Conservation (phyloP, 139 green algal genomes). For the Micromonas pusilla region DNA sequence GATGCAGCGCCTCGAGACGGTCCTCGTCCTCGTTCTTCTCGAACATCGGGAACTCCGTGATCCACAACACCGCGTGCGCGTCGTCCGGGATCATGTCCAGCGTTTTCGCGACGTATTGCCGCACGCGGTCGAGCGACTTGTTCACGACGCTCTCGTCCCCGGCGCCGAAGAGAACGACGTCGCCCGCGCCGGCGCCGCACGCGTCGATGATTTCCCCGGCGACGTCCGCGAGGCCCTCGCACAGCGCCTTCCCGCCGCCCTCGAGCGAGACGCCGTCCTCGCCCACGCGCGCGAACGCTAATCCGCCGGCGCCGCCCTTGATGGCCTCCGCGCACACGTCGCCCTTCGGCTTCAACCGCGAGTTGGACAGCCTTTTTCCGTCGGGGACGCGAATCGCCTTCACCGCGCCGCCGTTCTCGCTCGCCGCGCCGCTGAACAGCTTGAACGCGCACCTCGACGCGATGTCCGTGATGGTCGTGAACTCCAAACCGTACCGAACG, state of each 20-base stretch:
- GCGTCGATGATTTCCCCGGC: neutral
- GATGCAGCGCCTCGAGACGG: constrained; percentile 76
- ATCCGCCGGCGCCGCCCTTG: constrained; percentile 50
- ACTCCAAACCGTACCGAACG: constrained; percentile 74
- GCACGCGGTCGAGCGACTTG: constrained; percentile 72
- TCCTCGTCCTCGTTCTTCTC: constrained; percentile 82
- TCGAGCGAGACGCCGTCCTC: constrained; percentile 42
- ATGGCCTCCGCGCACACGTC: constrained; percentile 56
- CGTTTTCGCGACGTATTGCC: constrained; percentile 63
- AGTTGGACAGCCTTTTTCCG: constrained; percentile 62
- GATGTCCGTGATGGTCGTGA: constrained; percentile 55
- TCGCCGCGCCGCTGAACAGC: constrained; percentile 72
- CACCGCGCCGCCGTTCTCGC: constrained; percentile 57
- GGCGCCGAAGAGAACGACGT: constrained; percentile 67
- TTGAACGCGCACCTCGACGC: constrained; percentile 66
- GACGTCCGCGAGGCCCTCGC: neutral
- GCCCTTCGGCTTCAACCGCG: constrained; percentile 47
- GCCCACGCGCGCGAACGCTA: constrained; percentile 65
- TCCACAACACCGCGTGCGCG: constrained; percentile 77
- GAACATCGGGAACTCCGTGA: constrained; percentile 97
- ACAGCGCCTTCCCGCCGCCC: neutral
- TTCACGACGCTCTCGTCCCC: constrained; percentile 57
- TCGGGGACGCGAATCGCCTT: constrained; percentile 71
- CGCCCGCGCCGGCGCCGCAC: neutral
- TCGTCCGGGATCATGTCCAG: constrained; percentile 55